A percentile compares a stretch with the other conserved stretches of the same genome.
Evolutionary conservation across 2,329 filamentous ascomycete species (phyloP).

Genomic region (Torrubiella hemipterigena): DNA sequence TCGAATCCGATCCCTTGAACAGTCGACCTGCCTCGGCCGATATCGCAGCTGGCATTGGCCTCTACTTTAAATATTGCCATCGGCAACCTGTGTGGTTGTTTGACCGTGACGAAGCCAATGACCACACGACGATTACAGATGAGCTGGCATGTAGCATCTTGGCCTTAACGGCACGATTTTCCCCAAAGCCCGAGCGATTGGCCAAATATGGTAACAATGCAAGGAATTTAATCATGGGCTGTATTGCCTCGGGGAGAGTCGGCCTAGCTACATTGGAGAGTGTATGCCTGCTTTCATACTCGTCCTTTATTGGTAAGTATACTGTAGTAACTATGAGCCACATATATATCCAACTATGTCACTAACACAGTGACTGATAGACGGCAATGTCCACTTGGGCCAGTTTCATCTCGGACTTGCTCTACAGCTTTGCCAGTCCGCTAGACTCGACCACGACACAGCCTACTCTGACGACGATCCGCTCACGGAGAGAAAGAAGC

Average conservation of each 20-base stretch:
- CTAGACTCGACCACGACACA: conserved; percentile 31
- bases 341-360: neutral
- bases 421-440: conserved; percentile 36
- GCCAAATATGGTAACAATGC: conserved; percentile 25
- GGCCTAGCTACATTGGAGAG: conserved; percentile 37
- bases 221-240: conserved; percentile 31
- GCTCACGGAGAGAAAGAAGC: conserved; percentile 29
- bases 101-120: conserved; percentile 25
- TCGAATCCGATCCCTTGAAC: conserved; percentile 15
- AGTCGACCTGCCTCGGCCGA: conserved; percentile 18
- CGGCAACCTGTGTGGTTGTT: conserved; percentile 33
- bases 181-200: conserved; percentile 18
- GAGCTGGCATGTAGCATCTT: conserved; percentile 29
- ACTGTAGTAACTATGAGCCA: neutral
- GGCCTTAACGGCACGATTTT: conserved; percentile 26
- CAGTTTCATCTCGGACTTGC: conserved; percentile 38
- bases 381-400: conserved; percentile 34
- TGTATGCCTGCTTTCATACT: conserved; percentile 36
- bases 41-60: conserved; percentile 19
- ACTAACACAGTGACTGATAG: conserved; percentile 15
- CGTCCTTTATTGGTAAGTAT: conserved; percentile 32
- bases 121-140: conserved; percentile 21
- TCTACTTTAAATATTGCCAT: conserved; percentile 32
- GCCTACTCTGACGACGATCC: conserved; percentile 23
- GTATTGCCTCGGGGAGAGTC: conserved; percentile 37